Evolutionary conservation across 2,329 filamentous ascomycete species (phyloP), one percentile per base, ranked within the genome.

Genomic region (Ophiocordyceps polyrhachis-furcata): DNA sequence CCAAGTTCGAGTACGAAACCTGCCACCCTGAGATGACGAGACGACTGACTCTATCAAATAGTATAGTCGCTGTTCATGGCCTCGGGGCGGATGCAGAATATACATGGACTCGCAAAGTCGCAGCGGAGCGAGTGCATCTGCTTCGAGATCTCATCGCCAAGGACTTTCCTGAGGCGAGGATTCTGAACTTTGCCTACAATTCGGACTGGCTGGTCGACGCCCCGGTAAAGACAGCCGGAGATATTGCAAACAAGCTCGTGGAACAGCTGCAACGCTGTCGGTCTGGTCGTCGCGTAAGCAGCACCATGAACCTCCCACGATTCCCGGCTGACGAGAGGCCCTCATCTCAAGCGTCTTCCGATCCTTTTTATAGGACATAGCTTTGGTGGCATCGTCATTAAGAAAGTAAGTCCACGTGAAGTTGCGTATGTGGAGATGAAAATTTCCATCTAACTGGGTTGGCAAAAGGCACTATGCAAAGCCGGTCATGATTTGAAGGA

Each of bases 351-450:
- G 45, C 23, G 37, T 19, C 29, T 53, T 19, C 50, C 50, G 14
- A 47, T 52, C 5, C 46, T 53, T 12, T 54, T 54, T 25, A 47
- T 53, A 1, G 49, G 50, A 5, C 49, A 53, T 6, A 53, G 51
- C 42, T 48, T 53, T n/a, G 51, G 50, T 1, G 50, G 50, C 2
- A 51, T 53, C 7, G 47, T 53, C 17, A 50, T 53, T 5, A 53
- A 53, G 17, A 40, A 53, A 43, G 48, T 49, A 3, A 8, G 37
- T 40, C 15, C 17, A 40, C 5, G 3, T 5, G 37, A 17, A 35
- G 11, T 11, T 15, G 14, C 32, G 49, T 11, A n/a, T 20, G 4
- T 5, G 37, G n/a, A n/a, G 32, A 35, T 6, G 32, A 35, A 5
- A 40, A n/a, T 19, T 12, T 20, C 17, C 15, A 5, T 20, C 17